Conservation (phyloP, 2,329 filamentous ascomycete genomes). For the Cladosporium velox region DNA sequence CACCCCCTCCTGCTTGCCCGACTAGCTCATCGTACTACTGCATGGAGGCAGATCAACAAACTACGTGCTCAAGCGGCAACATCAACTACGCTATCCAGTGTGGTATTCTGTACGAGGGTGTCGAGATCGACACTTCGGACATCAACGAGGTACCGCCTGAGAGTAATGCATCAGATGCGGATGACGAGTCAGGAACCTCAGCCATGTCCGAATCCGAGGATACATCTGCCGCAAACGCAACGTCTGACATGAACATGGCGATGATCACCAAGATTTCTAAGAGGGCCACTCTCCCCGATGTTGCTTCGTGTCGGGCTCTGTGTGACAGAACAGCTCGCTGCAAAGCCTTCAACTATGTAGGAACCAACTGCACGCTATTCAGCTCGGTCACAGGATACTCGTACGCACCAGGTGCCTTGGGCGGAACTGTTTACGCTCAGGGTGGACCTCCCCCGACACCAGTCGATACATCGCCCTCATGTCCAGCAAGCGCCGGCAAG, state of each 20-base stretch:
- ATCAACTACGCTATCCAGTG: slow-evolving; percentile 26
- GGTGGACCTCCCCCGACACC: slow-evolving; percentile 11
- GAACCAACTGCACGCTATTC: slow-evolving; percentile 34
- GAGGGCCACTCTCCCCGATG: slow-evolving; percentile 26
- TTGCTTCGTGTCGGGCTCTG: slow-evolving; percentile 25
- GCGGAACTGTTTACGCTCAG: slow-evolving; percentile 20
- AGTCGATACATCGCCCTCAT: slow-evolving; percentile 21
- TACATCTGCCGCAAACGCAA: background rate
- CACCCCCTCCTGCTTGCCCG: slow-evolving; percentile 21
- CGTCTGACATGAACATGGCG: slow-evolving; percentile 5
- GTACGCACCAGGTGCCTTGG: slow-evolving; percentile 28
- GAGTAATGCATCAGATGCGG: background rate
- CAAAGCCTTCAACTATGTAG: slow-evolving; percentile 35
- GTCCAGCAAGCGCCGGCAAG: slow-evolving; percentile 26
- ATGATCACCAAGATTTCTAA: slow-evolving; percentile 21
- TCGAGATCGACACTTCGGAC: slow-evolving; percentile 27
- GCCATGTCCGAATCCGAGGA: background rate
- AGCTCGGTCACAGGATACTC: slow-evolving; percentile 32
- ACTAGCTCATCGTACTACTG: slow-evolving; percentile 16
- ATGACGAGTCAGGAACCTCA: background rate
- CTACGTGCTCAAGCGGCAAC: slow-evolving; percentile 20
- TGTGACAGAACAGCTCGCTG: slow-evolving; percentile 33
- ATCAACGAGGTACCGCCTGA: background rate
- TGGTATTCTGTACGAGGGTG: slow-evolving; percentile 28
- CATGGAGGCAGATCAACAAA: slow-evolving; percentile 17